Base-by-base conservation (phyloP, 75 land plant genomes). In the Cryptomeria japonica region DNA sequence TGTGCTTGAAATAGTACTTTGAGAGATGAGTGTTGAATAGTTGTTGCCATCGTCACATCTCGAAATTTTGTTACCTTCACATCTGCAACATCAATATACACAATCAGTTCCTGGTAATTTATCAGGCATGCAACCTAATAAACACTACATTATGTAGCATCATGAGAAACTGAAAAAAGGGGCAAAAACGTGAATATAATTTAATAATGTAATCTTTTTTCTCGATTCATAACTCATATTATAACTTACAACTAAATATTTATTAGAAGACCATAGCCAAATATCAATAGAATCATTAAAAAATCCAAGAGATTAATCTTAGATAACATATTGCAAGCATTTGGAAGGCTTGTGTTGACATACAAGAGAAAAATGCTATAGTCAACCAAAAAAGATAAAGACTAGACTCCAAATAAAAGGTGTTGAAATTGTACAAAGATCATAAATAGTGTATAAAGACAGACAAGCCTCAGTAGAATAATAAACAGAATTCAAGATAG, bases 11-110 rank as follows among this genome's bases (percentile, higher is more conserved):
- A 14, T 31, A 84, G 18, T 84, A 56, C 36, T 55, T 12, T 31
- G 3, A 51, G 11, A 11, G 86, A 84, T 34, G 86, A 84, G 58
- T 55, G 86, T 37, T 84, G 86, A 55, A 84, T 36, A 84, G 86
- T 56, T 36, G 86, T 53, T 84, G 86, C 86, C 38, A 32, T 36
- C 7, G 64, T 53, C 36, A 55, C 64, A 55, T 36, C 41, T 31
- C 86, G 86, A 37, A 84, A 84, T 84, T 56, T 84, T 32, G 86
- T 84, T 9, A 84, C 41, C 68, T 84, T 84, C 38, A 84, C 64
- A 84, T 84, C 86, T 84, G 34, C 86, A 84, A 84, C 38, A 84
- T 55, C 47, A 84, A 6, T 82, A 46, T 46, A n/a, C 32, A 82
- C 51, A 82, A 28, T 82, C n/a, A 82, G n/a, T 44, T 82, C 51